A percentile compares a stretch with the other conserved stretches of the same genome.
Evolutionary conservation across 139 green algal genomes (phyloP).

Genomic region (Parachlorella kessleri): DNA sequence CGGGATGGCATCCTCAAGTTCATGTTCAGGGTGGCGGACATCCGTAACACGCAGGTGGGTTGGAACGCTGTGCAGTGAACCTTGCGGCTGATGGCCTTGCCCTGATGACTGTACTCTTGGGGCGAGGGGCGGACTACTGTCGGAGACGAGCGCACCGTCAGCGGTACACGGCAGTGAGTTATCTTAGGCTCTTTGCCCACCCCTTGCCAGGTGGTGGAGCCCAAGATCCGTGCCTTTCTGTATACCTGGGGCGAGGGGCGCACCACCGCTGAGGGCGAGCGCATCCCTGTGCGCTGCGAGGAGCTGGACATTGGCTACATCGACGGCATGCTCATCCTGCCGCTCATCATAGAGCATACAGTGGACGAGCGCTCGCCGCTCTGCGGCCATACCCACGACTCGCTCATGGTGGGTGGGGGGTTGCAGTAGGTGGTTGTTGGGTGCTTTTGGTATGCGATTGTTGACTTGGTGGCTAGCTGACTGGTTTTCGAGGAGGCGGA

Average conservation of each 20-base stretch:
- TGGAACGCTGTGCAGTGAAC: neutral
- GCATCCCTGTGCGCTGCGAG: constrained; percentile 60
- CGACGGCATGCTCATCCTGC: constrained; percentile 83
- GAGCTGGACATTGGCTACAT: constrained; percentile 54
- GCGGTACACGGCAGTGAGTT: no score
- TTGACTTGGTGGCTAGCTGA: no score
- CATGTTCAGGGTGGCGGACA: constrained; percentile 91
- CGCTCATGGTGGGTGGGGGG: constrained; percentile 44
- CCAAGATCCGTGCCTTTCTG: constrained; percentile 58
- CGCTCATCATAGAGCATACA: constrained; percentile 80
- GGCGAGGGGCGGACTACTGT: constrained; percentile 65
- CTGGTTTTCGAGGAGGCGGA: no score
- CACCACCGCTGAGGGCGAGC: constrained; percentile 80
- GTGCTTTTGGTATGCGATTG: no score
- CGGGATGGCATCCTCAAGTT: constrained; percentile 91
- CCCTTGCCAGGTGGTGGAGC: constrained; percentile 44
- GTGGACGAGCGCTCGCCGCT: constrained; percentile 86
- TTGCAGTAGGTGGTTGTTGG: neutral
- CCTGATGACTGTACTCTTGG: constrained; percentile 74
- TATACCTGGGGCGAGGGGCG: constrained; percentile 80
- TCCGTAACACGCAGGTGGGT: constrained; percentile 55
- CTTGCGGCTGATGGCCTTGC: neutral
- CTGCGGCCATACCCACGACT: constrained; percentile 72
- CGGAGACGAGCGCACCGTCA: constrained; percentile 76
- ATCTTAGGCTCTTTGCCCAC: neutral